phyloP scores from a whole-genome alignment of 108 stramenopile genomes.

The Epipyxis sp. region DNA sequence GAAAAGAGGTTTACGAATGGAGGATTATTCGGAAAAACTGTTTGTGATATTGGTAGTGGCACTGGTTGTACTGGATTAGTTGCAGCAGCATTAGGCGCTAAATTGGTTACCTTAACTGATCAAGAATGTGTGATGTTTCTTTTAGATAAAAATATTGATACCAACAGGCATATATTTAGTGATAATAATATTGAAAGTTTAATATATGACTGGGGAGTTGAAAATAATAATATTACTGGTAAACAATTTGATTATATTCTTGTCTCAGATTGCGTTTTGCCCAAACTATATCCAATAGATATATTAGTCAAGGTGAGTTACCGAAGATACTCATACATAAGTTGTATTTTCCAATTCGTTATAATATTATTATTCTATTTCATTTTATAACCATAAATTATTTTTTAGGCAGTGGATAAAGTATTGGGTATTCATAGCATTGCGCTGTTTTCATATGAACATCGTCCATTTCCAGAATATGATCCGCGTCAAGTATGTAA shows the following conservation, averaged over 20 bases:
- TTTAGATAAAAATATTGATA: conserved; percentile 62
- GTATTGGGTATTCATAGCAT: not conserved
- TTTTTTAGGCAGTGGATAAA: not conserved
- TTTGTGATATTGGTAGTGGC: conserved; percentile 74
- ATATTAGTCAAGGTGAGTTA: conserved; percentile 73
- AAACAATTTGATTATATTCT: conserved; percentile 61
- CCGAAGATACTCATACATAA: conserved; percentile 35
- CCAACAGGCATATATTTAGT: too few relatives aligned
- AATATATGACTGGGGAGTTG: conserved; percentile 48
- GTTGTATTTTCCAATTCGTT: conserved; percentile 37
- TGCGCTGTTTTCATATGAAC: conserved; percentile 48
- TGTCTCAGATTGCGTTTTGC: conserved; percentile 79
- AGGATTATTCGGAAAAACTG: conserved; percentile 41
- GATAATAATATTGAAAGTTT: conserved; percentile 30
- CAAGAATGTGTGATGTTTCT: conserved; percentile 67
- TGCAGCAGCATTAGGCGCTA: conserved; percentile 68
- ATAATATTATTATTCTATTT: too few relatives aligned
- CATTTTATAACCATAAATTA: too few relatives aligned
- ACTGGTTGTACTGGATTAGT: conserved; percentile 73
- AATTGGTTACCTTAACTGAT: conserved; percentile 68
- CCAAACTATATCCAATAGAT: conserved; percentile 84
- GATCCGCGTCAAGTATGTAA: conserved; percentile 35
- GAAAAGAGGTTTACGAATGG: conserved; percentile 48
- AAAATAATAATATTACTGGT: conserved; percentile 43
- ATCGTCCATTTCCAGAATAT: conserved; percentile 41